phyloP scores from a whole-genome alignment of 768 basidiomycete genomes.

The Gloeostereum incarnatum region DNA sequence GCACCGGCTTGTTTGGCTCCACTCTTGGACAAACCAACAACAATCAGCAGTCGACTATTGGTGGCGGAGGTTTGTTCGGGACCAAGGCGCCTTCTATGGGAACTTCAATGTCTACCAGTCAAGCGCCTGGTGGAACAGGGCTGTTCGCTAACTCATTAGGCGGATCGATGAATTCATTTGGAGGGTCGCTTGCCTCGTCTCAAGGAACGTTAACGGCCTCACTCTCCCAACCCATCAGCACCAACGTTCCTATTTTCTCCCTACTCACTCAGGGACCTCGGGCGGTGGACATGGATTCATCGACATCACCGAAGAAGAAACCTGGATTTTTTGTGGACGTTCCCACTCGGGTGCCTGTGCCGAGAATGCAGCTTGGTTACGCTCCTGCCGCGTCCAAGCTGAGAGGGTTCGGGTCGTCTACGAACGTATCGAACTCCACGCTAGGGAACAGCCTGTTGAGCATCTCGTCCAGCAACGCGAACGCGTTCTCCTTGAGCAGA shows the following conservation, averaged over 20 bases:
- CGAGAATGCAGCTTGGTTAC: constrained; percentile 56
- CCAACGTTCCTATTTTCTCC: constrained; percentile 64
- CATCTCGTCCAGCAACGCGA: constrained; percentile 36
- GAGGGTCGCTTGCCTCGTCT: constrained; percentile 28
- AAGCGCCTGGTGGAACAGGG: constrained; percentile 28
- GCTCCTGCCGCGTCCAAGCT: constrained; percentile 60
- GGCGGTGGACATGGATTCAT: constrained; percentile 47
- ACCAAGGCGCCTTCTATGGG: constrained; percentile 40
- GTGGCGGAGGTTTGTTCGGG: constrained; percentile 38
- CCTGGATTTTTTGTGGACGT: constrained; percentile 69
- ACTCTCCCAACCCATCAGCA: constrained; percentile 76
- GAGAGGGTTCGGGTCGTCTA: constrained; percentile 56
- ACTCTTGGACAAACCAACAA: constrained; percentile 32
- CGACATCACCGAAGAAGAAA: constrained; percentile 72
- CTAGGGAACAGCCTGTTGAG: constrained; percentile 27
- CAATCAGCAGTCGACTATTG: constrained; percentile 33
- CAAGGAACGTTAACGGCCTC: constrained; percentile 71
- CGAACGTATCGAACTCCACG: constrained; percentile 28
- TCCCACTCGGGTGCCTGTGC: constrained; percentile 62
- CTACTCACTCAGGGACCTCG: constrained; percentile 69
- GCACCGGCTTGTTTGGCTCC: constrained; percentile 39
- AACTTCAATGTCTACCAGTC: constrained; percentile 28
- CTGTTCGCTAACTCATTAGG: constrained; percentile 31
- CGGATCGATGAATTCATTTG: constrained; percentile 26
- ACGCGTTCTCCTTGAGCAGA: constrained; percentile 44